Evolutionary conservation across 2,329 filamentous ascomycete genomes (phyloP), one percentile per base, ranked within the genome.

Genomic region (Gnomoniopsis smithogilvyi): DNA sequence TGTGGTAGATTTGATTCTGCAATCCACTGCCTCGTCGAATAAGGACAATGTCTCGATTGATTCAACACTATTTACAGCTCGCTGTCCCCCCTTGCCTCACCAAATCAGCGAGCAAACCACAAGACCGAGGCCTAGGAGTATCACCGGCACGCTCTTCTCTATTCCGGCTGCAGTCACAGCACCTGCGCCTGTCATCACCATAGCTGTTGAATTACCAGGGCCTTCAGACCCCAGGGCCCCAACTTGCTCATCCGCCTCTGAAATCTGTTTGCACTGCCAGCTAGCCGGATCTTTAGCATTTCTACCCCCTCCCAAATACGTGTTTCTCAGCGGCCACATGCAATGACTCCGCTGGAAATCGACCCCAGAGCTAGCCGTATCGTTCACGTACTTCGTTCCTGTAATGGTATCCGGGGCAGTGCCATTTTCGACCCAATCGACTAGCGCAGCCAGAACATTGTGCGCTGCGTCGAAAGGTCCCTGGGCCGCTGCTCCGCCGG

Each of bases 371-470:
- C 36, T 17, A 10, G 57, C 47, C 30, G 56, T 62, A 21, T 60
- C 61, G 15, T 64, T 64, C 19, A 64, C 56, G 21, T 59, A 64
- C 6, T 58, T 58, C 3, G 51, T 59, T 10, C 59, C 59, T 8
- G 38, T 54, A 15, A 68, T 62, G 1, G 70, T 69, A 34, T 77
- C 75, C 0, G 78, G 78, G 1, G 76, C 76, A n/a, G 69, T 60
- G 6, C 68, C 71, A 30, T 72, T 58, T 65, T 76, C 78, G 1
- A 80, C 78, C 78, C 78, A 80, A 12, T 73, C 68, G 2, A 80
- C 76, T n/a, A 80, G 64, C 4, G 75, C 73, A 68, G 74, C 72
- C 19, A 81, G 65, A 1, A 78, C 68, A 53, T 81, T 80, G 55
- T 75, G 66, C 10, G 73, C 68, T 0, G 75, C 71, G 6, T 76